Evolutionary conservation across 768 basidiomycete genomes (phyloP), one percentile per base, ranked within the genome.

Genomic region (Cubamyces sp.): DNA sequence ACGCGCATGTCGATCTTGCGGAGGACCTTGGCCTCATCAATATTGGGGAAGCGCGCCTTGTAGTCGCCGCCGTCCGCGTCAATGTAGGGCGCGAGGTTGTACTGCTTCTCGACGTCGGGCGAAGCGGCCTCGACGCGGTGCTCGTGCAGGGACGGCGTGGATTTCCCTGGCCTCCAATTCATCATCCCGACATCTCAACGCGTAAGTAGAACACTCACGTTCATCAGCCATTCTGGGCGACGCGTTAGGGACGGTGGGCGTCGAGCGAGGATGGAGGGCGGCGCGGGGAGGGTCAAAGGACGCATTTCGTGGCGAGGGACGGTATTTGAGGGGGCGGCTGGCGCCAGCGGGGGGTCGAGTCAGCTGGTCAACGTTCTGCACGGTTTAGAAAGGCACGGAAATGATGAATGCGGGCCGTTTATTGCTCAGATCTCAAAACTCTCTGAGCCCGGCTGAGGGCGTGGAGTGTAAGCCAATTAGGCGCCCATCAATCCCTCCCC

Each of bases 1-100:
- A 82, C 66, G 30, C 69, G 71, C 6, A 69, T 18, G 62, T 77
- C 76, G 26, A 77, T 71, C 68, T 77, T 77, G 30, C 70, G 65
- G n/a, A 76, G n/a, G 23, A 76, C 60, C 56, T 70, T 70, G 5
- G 68, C 61, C 56, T 73, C 73, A 56, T 75, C 61, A 39, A 74
- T 52, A 43, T 63, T 50, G 23, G 69, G 62, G 52, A 68, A 66
- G n/a, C 62, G 64, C 28, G 58, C 41, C 57, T 57, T 66, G 50
- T 70, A 63, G 57, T 64, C 62, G 8, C 65, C 51, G 16, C 60
- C 65, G 16, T 67, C 64, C 3, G 57, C 47, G 9, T 42, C 18
- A 34, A 54, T 7, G 48, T 60, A 64, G 37, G 39, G 50, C 51
- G 55, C 61, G 49, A 62, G 61, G 50, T 62, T 62, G 49, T 62